Percentiles rank a stretch among this genome's conserved stretches.
Evolutionary conservation across 2,329 filamentous ascomycete species (phyloP).

Genomic region (Exophiala xenobiotica): DNA sequence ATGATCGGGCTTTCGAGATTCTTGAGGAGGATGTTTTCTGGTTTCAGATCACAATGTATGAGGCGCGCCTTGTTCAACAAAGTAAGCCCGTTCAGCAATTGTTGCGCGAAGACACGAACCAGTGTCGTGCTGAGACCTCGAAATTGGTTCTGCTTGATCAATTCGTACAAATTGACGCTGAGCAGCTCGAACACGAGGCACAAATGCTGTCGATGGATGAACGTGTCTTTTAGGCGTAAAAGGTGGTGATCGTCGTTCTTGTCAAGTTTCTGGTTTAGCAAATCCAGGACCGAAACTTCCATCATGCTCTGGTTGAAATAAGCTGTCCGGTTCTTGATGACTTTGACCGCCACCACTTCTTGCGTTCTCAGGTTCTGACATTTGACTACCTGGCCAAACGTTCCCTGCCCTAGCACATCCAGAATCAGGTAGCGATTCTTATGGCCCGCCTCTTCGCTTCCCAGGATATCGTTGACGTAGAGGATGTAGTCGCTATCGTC

Average conservation of each 20-base stretch:
- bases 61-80: conserved; percentile 92
- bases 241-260: conserved; percentile 99
- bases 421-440: conserved; percentile 98
- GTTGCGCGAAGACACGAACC: conserved; percentile 95
- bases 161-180: conserved; percentile 95
- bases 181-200: conserved; percentile 95
- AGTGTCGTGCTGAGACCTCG: conserved; percentile 93
- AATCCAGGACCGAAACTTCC: conserved; percentile 95
- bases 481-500: conserved; percentile 99
- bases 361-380: conserved; percentile 98
- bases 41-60: conserved; percentile 97
- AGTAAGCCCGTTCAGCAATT: conserved; percentile 87
- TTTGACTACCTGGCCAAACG: conserved; percentile 97
- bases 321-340: conserved; percentile 97
- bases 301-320: conserved; percentile 99
- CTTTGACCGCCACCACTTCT: conserved; percentile 97
- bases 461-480: conserved; percentile 97
- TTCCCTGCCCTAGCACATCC: conserved; percentile 94
- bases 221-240: conserved; percentile 91
- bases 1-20: conserved; percentile 99
- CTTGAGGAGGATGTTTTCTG: conserved; percentile 95
- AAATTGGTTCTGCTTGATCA: conserved; percentile 99
- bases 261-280: conserved; percentile 98
- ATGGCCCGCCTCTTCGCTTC: conserved; percentile 95
- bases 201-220: conserved; percentile 95